These are phyloP conservation scores for Pseudogymnoascus sp. DNA, from an alignment of 2,329 filamentous ascomycete genomes.

Conservation along the genomic window DNA sequence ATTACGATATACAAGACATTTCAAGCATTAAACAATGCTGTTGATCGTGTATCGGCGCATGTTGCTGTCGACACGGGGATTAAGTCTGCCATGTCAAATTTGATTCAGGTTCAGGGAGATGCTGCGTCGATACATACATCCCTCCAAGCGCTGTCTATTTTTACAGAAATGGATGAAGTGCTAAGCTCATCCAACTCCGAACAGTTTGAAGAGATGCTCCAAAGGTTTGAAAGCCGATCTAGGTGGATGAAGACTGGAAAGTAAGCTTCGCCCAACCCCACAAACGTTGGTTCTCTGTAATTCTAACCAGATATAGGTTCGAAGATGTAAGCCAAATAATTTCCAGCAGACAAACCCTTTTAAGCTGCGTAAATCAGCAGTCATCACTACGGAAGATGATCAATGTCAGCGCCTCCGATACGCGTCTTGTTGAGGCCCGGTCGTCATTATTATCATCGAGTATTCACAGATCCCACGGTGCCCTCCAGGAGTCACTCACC, in stretches of 20 bases:
- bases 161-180: conserved; percentile 77
- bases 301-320: conserved; percentile 47
- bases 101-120: conserved; percentile 44
- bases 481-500: conserved; percentile 79
- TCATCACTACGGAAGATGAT: conserved; percentile 53
- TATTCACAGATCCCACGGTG: conserved; percentile 72
- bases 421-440: conserved; percentile 66
- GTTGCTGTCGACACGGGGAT: conserved; percentile 57
- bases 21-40: conserved; percentile 66
- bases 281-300: conserved; percentile 17
- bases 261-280: conserved; percentile 41
- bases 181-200: conserved; percentile 52
- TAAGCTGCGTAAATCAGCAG: conserved; percentile 71
- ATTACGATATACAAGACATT: conserved; percentile 73
- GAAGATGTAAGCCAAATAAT: conserved; percentile 74
- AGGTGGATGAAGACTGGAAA: conserved; percentile 77
- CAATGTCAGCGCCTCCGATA: conserved; percentile 53
- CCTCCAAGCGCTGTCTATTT: conserved; percentile 58
- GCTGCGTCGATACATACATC: conserved; percentile 47
- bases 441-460: conserved; percentile 68
- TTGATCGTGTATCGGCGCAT: conserved; percentile 46
- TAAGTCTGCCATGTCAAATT: conserved; percentile 49
- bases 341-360: conserved; percentile 73
- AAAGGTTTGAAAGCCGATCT: conserved; percentile 56
- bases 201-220: conserved; percentile 55